Conservation (phyloP, 352 stramenopile genomes). For the Phytophthora lateralis region DNA sequence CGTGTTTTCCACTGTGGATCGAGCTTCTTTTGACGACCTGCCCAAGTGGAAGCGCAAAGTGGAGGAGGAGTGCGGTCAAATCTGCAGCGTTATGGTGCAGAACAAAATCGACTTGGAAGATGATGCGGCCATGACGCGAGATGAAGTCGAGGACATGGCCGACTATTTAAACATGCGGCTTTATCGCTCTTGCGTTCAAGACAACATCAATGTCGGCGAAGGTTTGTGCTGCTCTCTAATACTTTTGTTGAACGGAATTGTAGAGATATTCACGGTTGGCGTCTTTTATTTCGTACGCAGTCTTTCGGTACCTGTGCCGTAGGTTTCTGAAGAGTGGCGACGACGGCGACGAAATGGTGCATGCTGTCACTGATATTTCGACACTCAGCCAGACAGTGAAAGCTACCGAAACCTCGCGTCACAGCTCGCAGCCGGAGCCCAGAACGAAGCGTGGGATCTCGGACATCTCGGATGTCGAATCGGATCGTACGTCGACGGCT, state of each 20-base stretch:
- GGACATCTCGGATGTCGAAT: conserved; percentile 44
- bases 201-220: conserved; percentile 79
- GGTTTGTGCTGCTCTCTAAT: conserved; percentile 21
- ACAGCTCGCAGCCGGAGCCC: conserved; percentile 20
- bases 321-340: conserved; percentile 54
- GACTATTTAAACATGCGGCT: conserved; percentile 59
- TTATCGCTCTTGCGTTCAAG: conserved; percentile 70
- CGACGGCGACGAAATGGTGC: conserved; percentile 36
- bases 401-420: conserved; percentile 14
- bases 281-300: conserved; percentile 20
- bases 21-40: conserved; percentile 72
- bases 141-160: conserved; percentile 70
- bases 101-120: conserved; percentile 81
- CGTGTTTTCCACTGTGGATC: conserved; percentile 78
- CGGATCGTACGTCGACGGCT: conserved; percentile 29
- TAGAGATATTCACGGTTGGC: background rate
- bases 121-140: conserved; percentile 58
- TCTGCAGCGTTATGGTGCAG: conserved; percentile 73
- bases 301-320: conserved; percentile 65
- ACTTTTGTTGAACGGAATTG: background rate
- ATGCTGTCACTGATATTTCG: conserved; percentile 60
- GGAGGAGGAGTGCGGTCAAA: conserved; percentile 64
- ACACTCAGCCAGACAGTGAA: conserved; percentile 47
- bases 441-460: conserved; percentile 43
- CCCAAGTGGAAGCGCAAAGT: conserved; percentile 78